Conservation (phyloP, 140 eudicot genomes). For the Bidens hawaiensis region DNA sequence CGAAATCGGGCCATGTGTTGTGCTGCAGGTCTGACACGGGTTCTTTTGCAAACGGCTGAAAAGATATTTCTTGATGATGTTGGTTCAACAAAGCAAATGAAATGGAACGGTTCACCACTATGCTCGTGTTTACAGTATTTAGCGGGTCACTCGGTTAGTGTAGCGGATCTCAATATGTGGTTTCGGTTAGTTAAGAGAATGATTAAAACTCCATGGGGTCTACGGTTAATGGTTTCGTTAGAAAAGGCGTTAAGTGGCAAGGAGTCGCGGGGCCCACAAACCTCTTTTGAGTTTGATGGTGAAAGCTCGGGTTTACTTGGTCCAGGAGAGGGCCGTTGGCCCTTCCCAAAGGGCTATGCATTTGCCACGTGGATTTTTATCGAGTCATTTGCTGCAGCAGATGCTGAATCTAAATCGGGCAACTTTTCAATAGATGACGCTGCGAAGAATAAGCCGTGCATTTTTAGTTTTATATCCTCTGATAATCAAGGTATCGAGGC, state of each 20-base stretch:
- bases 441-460: constrained; percentile 63
- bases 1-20: constrained; percentile 92
- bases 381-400: constrained; percentile 87
- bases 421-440: constrained; percentile 81
- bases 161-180: constrained; percentile 72
- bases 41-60: constrained; percentile 76
- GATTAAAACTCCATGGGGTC: constrained; percentile 70
- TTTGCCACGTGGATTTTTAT: constrained; percentile 94
- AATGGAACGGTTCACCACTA: constrained; percentile 86
- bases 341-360: constrained; percentile 76
- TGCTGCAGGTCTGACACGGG: constrained; percentile 72
- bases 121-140: constrained; percentile 85
- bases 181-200: constrained; percentile 50
- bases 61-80: constrained; percentile 62
- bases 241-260: constrained; percentile 88
- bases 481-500: constrained; percentile 93
- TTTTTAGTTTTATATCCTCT: constrained; percentile 86
- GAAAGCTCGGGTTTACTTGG: constrained; percentile 95
- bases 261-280: constrained; percentile 83
- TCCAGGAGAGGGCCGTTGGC: constrained; percentile 98
- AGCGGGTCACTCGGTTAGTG: constrained; percentile 90
- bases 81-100: constrained; percentile 45
- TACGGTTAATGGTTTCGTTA: constrained; percentile 61
- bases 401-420: constrained; percentile 79
- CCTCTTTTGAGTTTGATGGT: constrained; percentile 96